phyloP scores from a whole-genome alignment of 108 stramenopile genomes.

The Bacterosira constricta region DNA sequence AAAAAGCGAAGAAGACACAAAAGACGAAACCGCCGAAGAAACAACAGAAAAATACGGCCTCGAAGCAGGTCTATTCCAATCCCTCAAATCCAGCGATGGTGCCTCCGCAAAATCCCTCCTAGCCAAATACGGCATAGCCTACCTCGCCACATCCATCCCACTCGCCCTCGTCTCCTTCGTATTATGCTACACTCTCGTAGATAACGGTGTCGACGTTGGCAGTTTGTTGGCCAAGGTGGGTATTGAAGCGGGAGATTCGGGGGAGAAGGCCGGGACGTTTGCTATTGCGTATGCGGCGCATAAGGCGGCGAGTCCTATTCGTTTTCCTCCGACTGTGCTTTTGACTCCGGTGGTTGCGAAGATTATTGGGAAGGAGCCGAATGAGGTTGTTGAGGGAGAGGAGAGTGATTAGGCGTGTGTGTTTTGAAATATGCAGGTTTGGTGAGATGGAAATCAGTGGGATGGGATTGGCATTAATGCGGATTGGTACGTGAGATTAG shows the following conservation, averaged over 20 bases:
- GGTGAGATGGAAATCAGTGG: no score
- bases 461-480: no score
- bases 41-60: slow-evolving; percentile 90
- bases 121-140: slow-evolving; percentile 90
- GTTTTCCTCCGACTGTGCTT: slow-evolving; percentile 95
- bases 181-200: slow-evolving; percentile 88
- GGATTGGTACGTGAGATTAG: no score
- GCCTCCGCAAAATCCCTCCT: slow-evolving; percentile 86
- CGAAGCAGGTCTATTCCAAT: slow-evolving; percentile 84
- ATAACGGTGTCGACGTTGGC: slow-evolving; percentile 88
- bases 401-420: no score
- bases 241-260: slow-evolving; percentile 66
- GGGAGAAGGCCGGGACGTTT: slow-evolving; percentile 89
- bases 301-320: slow-evolving; percentile 95
- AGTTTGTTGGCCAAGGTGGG: slow-evolving; percentile 81
- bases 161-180: slow-evolving; percentile 89
- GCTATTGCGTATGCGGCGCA: slow-evolving; percentile 97
- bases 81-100: slow-evolving; percentile 62
- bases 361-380: slow-evolving; percentile 89
- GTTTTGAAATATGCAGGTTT: no score
- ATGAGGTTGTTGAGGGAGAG: slow-evolving; percentile 32
- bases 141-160: slow-evolving; percentile 93
- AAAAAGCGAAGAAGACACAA: slow-evolving; percentile 22
- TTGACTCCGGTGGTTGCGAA: slow-evolving; percentile 96
- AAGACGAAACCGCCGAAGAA: slow-evolving; percentile 47